phyloP scores from a whole-genome alignment of 192 early-diverging fungal genomes.

The Jimgerdemannia flammicorona region DNA sequence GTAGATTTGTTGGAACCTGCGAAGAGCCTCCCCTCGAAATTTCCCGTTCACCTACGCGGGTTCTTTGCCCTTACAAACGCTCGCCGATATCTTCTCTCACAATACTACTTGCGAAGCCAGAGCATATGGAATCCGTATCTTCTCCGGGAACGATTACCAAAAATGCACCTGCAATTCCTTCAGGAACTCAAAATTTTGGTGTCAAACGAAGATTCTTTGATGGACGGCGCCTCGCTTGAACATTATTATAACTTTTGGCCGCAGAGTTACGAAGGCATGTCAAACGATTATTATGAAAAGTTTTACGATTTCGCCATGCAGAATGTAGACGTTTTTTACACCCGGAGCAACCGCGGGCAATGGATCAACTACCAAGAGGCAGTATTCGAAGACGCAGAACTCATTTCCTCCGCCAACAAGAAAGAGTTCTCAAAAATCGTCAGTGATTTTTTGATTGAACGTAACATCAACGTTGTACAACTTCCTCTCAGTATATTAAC shows the following conservation, averaged over 20 bases:
- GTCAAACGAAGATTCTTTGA: neutral
- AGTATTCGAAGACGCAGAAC: neutral
- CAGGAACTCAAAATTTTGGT: neutral
- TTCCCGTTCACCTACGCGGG: constrained; percentile 34
- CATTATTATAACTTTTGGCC: neutral
- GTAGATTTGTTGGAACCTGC: neutral
- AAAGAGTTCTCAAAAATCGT: neutral
- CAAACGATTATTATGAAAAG: neutral
- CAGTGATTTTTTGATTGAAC: neutral
- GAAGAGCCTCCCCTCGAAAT: constrained; percentile 16
- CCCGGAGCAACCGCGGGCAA: neutral
- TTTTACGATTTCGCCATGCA: neutral
- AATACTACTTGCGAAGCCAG: neutral
- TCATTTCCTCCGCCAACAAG: neutral
- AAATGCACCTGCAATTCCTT: neutral
- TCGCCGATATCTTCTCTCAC: constrained; percentile 1
- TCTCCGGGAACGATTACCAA: neutral
- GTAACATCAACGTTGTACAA: neutral
- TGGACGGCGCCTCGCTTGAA: neutral
- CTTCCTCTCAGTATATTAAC: neutral
- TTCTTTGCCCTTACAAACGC: constrained; percentile 25
- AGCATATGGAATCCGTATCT: neutral
- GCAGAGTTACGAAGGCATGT: neutral
- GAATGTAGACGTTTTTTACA: neutral
- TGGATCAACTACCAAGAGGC: neutral